Evolutionary conservation across 2,329 filamentous ascomycete species (phyloP).

Genomic region (Verticillium alfalfae): DNA sequence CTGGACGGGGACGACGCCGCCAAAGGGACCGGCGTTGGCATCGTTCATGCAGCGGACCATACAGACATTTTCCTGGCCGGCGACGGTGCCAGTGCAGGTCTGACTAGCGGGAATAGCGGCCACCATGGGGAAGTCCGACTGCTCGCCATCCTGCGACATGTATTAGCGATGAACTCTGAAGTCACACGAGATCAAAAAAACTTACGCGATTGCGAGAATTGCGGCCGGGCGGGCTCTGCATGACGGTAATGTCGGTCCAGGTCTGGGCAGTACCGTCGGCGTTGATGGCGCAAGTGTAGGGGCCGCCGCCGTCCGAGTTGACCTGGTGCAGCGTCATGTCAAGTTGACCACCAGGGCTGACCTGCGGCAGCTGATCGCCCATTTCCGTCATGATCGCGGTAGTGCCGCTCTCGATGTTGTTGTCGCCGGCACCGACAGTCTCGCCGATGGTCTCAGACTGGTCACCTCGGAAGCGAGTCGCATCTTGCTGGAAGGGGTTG

Average conservation of each 20-base stretch:
- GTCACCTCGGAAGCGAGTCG: slow-evolving; percentile 54
- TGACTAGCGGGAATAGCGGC: slow-evolving; percentile 45
- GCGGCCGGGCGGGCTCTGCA: slow-evolving; percentile 43
- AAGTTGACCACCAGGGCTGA: slow-evolving; percentile 49
- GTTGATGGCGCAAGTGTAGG: slow-evolving; percentile 55
- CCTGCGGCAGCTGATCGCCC: slow-evolving; percentile 52
- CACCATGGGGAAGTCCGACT: slow-evolving; percentile 38
- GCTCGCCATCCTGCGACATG: slow-evolving; percentile 21
- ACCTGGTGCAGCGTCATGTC: slow-evolving; percentile 42
- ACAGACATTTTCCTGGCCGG: slow-evolving; percentile 49
- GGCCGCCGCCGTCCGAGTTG: slow-evolving; percentile 17
- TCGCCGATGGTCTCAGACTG: slow-evolving; percentile 49
- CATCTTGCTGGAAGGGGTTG: slow-evolving; percentile 58
- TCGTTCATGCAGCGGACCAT: slow-evolving; percentile 54
- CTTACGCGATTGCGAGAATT: slow-evolving; percentile 36
- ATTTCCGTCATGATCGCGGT: slow-evolving; percentile 51
- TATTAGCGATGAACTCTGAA: slow-evolving; percentile 1
- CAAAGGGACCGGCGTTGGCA: slow-evolving; percentile 51
- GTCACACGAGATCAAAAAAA: background rate
- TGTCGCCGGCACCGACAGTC: slow-evolving; percentile 51
- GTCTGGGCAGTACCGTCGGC: slow-evolving; percentile 43
- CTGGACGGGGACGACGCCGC: slow-evolving; percentile 28
- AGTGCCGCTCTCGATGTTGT: slow-evolving; percentile 52
- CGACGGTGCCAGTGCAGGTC: slow-evolving; percentile 50
- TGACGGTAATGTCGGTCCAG: slow-evolving; percentile 45